Evolutionary conservation across 148 eudicot genomes (phyloP).

Genomic region (Chenopodium formosanum): DNA sequence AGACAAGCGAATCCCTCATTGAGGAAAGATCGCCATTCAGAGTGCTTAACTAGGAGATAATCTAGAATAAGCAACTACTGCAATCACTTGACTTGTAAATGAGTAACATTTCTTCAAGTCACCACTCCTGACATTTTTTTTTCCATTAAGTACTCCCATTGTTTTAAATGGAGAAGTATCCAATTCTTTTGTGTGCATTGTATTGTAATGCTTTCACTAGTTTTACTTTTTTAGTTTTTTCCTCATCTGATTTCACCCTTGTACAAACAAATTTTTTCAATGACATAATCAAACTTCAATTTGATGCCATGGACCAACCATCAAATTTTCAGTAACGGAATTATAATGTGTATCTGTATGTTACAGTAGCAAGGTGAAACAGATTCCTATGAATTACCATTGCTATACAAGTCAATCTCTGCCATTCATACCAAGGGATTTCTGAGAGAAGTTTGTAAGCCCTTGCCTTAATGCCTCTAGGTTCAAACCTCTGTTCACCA

Average conservation of each 20-base stretch:
- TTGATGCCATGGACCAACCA: not conserved
- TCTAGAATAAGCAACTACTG: not conserved
- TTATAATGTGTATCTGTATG: not conserved
- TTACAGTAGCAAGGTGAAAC: not conserved
- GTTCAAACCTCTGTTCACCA: conserved; percentile 20
- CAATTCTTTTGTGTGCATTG: conserved; percentile 13
- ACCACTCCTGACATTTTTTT: conserved; percentile 13
- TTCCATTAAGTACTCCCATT: conserved; percentile 7
- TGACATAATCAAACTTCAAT: conserved; percentile 3
- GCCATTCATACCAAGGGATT: conserved; percentile 8
- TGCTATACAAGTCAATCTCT: not conserved
- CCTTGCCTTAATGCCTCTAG: conserved; percentile 19
- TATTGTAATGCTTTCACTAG: conserved; percentile 13
- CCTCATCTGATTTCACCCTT: not conserved
- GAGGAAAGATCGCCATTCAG: conserved; percentile 73
- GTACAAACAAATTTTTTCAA: conserved; percentile 10
- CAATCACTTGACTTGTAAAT: conserved; percentile 17
- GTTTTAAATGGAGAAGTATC: conserved; percentile 2
- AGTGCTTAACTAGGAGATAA: conserved; percentile 46
- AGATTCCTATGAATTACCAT: not conserved
- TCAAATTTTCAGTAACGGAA: not conserved
- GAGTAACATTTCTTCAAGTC: conserved; percentile 14
- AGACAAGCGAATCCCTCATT: conserved; percentile 37
- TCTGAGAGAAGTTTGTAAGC: conserved; percentile 19
- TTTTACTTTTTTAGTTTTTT: not conserved